Conservation (phyloP, 257 asterid species). For the Henckelia pumila region DNA sequence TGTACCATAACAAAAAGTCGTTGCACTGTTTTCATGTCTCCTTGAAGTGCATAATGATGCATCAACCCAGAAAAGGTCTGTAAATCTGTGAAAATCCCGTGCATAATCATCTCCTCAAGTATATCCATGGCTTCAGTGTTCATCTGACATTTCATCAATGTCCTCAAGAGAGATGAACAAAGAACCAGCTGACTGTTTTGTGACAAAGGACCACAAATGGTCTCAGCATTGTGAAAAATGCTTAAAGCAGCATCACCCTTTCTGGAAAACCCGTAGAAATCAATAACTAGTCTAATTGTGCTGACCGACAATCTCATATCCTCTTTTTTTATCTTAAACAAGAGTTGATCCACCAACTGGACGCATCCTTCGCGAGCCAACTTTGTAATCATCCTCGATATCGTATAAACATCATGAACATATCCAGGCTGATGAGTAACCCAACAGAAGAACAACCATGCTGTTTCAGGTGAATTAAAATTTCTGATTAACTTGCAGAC, state of each 20-base stretch:
- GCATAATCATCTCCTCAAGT: conserved; percentile 82
- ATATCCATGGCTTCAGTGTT: conserved; percentile 45
- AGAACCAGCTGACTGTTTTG: conserved; percentile 46
- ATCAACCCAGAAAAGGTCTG: conserved; percentile 85
- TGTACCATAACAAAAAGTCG: conserved; percentile 75
- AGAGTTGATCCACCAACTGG: conserved; percentile 64
- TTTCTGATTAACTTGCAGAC: conserved; percentile 82
- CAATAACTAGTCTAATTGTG: conserved; percentile 67
- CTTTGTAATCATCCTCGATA: conserved; percentile 76
- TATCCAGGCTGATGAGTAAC: conserved; percentile 74
- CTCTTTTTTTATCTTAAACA: conserved; percentile 61
- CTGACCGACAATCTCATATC: conserved; percentile 64
- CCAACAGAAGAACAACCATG: conserved; percentile 90
- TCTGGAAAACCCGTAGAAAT: conserved; percentile 71
- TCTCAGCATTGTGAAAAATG: conserved; percentile 48
- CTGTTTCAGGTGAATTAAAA: conserved; percentile 68
- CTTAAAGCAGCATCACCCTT: conserved; percentile 65
- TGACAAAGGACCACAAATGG: conserved; percentile 59
- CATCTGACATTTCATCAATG: conserved; percentile 78
- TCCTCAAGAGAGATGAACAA: conserved; percentile 75
- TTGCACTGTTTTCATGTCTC: conserved; percentile 78
- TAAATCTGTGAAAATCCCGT: conserved; percentile 56
- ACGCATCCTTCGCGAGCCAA: conserved; percentile 68
- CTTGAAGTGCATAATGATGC: conserved; percentile 83
- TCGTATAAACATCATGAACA: conserved; percentile 75